Base-by-base conservation (phyloP, 2,329 filamentous ascomycete genomes). In the Fusarium succisae region DNA sequence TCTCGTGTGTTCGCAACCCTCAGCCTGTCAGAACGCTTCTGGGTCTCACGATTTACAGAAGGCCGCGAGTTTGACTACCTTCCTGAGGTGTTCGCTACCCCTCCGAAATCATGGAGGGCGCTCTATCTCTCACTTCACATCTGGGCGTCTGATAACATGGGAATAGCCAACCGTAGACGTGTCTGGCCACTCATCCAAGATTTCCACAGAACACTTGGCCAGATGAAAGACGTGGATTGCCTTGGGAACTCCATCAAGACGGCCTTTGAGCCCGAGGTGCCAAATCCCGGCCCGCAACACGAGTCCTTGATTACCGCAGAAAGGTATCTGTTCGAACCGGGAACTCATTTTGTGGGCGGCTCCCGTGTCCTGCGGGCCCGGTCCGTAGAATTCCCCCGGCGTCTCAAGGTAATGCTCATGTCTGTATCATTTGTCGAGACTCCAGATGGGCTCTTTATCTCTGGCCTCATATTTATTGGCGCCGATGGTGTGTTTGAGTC, bases 41-140 rank as follows among this genome's bases (percentile, higher is more conserved):
- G 70, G 74, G 43, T 26, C 35, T 75, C 74, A 5, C 54, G 72
- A 14, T 74, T 76, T 14, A 30, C 48, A 15, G 15, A 44, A n/a
- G 64, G 38, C 3, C 28, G 48, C 20, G 70, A 76, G 17, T 72
- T 72, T 18, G 60, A 67, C 12, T 30, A 50, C 38, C 32, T 76
- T 13, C 28, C 32, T 20, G 70, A 73, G 7, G 64, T 67, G 10
- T 39, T 53, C 18, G 14, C 37, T 6, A 14, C 51, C 4, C 50
- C 53, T 3, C 74, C 62, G 18, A 35, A 54, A 18, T 75, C 72
- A 2, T 75, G 72, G 70, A 54, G 63, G 4, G 26, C 67, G 0
- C 22, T 61, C 7, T 61, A 44, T 7, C 28, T 55, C 12, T 61
- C 58, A 2, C 48, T 61, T 61, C 48, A 55, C 5, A 55, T 55